Percentiles rank a stretch among this genome's conserved stretches.
Conservation (phyloP, 345 rosid species). For the Syzygium oleosum region DNA sequence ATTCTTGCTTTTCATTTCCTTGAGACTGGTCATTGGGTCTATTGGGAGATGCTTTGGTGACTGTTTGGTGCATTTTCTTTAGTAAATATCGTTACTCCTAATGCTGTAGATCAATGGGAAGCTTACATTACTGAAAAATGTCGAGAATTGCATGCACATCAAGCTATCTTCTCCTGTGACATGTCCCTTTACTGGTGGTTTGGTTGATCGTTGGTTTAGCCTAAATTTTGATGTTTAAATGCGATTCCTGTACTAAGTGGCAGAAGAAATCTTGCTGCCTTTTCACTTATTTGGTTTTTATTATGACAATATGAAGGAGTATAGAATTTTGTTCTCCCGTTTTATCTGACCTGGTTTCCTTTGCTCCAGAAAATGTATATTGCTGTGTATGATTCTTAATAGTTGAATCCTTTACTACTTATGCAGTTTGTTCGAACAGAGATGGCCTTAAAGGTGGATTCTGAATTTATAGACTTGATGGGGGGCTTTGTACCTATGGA, state of each 20-base stretch:
- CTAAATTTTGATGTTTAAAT: background rate
- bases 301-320: background rate
- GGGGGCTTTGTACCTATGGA: slow-evolving; percentile 89
- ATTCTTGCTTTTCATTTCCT: background rate
- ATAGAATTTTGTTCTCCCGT: background rate
- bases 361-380: background rate
- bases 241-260: background rate
- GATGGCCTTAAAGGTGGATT: slow-evolving; percentile 21
- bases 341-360: background rate
- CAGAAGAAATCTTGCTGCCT: background rate
- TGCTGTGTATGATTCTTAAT: background rate
- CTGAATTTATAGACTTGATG: slow-evolving; percentile 16
- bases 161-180: background rate
- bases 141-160: background rate
- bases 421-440: slow-evolving; percentile 83
- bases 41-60: background rate
- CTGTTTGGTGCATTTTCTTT: background rate
- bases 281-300: background rate
- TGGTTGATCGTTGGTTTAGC: background rate
- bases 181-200: background rate
- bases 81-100: background rate
- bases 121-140: background rate
- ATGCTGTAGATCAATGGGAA: background rate
- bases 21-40: background rate
- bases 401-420: background rate